phyloP scores from a whole-genome alignment of 345 rosid species.

The Corchorus olitorius region DNA sequence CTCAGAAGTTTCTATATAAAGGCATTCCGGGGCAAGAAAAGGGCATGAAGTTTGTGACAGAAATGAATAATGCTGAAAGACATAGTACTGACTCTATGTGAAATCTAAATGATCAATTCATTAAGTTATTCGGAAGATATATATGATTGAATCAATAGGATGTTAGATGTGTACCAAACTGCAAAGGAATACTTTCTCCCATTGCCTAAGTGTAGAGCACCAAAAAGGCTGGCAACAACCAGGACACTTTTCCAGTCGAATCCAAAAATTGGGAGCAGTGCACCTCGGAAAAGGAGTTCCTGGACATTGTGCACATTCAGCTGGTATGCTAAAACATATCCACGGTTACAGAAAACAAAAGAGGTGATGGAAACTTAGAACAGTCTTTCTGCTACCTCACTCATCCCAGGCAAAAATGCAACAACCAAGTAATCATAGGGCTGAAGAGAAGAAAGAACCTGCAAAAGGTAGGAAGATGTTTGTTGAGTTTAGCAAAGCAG shows the following conservation, averaged over 20 bases:
- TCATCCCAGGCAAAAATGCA: conserved; percentile 77
- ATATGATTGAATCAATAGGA: background rate
- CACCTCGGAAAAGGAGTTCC: conserved; percentile 88
- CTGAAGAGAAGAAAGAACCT: conserved; percentile 85
- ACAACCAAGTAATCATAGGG: conserved; percentile 78
- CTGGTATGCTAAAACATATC: background rate
- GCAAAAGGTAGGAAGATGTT: conserved; percentile 17
- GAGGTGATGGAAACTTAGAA: background rate
- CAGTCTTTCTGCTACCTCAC: conserved; percentile 55
- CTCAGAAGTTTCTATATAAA: background rate
- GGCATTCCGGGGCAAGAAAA: background rate
- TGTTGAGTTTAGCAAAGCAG: conserved; percentile 9
- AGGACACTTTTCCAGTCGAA: conserved; percentile 63
- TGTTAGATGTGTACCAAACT: conserved; percentile 52
- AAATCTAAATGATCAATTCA: background rate
- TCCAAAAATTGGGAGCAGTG: conserved; percentile 71
- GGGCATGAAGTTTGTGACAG: too few relatives aligned
- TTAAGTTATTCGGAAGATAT: conserved; percentile 7
- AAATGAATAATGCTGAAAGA: background rate
- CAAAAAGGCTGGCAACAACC: conserved; percentile 60
- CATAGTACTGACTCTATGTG: background rate
- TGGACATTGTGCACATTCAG: conserved; percentile 27
- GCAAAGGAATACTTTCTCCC: conserved; percentile 91
- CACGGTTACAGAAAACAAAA: background rate
- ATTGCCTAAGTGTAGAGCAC: conserved; percentile 75